These are phyloP conservation scores for Dioszegia hungarica DNA, from an alignment of 768 basidiomycete species.

Conservation along the genomic window DNA sequence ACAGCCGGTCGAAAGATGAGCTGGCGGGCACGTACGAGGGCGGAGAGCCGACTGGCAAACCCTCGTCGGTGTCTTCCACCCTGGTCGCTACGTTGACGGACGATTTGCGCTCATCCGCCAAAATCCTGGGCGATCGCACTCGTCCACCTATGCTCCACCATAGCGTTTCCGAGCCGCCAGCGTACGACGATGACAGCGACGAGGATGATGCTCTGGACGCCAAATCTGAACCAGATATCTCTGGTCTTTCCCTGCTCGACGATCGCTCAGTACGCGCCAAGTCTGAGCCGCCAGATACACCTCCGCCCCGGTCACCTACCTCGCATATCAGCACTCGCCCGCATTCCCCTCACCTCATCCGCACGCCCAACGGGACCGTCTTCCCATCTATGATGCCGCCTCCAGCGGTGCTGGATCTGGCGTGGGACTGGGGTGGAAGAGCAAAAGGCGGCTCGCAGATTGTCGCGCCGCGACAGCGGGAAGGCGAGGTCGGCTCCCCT, in stretches of 20 bases:
- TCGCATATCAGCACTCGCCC: neutral
- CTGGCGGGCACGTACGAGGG: neutral
- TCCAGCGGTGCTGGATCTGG: conserved; percentile 57
- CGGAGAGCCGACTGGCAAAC: conserved; percentile 51
- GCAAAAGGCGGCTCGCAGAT: conserved; percentile 52
- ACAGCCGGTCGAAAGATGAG: conserved; percentile 13
- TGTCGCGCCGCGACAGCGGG: neutral
- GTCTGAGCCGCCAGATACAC: conserved; percentile 34
- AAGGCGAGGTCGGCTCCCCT: neutral
- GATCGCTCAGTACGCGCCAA: conserved; percentile 11
- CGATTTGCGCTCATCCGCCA: neutral
- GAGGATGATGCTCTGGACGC: conserved; percentile 5
- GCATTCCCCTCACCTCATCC: neutral
- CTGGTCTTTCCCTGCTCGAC: neutral
- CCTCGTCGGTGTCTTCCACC: neutral
- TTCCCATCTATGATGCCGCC: conserved; percentile 9
- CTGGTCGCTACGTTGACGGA: neutral
- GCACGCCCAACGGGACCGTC: conserved; percentile 14
- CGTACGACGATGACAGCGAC: conserved; percentile 6
- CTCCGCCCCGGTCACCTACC: neutral
- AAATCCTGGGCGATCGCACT: neutral
- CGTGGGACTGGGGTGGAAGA: conserved; percentile 92
- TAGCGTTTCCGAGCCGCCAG: conserved; percentile 1
- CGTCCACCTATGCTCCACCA: neutral
- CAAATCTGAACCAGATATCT: conserved; percentile 1